Conservation (phyloP, 306 rosid species). For the Canavalia ensiformis region DNA sequence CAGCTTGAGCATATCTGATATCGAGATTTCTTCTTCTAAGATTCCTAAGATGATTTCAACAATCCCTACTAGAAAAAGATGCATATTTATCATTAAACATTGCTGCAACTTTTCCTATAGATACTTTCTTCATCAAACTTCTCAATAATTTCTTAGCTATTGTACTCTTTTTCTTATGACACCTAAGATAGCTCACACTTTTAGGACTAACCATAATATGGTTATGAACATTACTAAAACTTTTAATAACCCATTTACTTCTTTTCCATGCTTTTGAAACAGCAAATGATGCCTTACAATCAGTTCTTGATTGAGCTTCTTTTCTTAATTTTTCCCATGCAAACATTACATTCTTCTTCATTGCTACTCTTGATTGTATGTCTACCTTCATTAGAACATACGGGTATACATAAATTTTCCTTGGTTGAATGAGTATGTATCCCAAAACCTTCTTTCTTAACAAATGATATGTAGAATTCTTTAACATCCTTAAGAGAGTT, state of each 20-base stretch:
- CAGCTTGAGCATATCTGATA: not conserved
- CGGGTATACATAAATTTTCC: not conserved
- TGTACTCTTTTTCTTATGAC: too few relatives aligned
- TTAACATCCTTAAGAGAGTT: too few relatives aligned
- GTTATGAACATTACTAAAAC: too few relatives aligned
- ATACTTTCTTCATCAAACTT: too few relatives aligned
- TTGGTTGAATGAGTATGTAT: not conserved
- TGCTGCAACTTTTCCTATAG: not conserved
- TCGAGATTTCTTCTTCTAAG: not conserved
- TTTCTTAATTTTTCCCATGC: not conserved
- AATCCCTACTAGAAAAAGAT: not conserved
- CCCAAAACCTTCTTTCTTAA: not conserved
- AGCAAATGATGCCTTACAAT: not conserved
- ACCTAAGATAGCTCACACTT: too few relatives aligned
- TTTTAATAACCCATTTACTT: too few relatives aligned
- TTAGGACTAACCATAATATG: too few relatives aligned
- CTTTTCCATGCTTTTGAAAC: not conserved
- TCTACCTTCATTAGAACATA: not conserved
- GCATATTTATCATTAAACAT: not conserved
- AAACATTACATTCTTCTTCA: not conserved
- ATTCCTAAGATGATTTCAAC: constrained; percentile 2
- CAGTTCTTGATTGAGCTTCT: not conserved
- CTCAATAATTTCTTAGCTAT: too few relatives aligned
- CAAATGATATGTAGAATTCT: too few relatives aligned
- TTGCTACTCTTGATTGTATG: not conserved